A percentile compares a stretch with the other conserved stretches of the same genome.
Evolutionary conservation across 2,329 filamentous ascomycete species (phyloP).

Genomic region (Microsporum ferrugineum): DNA sequence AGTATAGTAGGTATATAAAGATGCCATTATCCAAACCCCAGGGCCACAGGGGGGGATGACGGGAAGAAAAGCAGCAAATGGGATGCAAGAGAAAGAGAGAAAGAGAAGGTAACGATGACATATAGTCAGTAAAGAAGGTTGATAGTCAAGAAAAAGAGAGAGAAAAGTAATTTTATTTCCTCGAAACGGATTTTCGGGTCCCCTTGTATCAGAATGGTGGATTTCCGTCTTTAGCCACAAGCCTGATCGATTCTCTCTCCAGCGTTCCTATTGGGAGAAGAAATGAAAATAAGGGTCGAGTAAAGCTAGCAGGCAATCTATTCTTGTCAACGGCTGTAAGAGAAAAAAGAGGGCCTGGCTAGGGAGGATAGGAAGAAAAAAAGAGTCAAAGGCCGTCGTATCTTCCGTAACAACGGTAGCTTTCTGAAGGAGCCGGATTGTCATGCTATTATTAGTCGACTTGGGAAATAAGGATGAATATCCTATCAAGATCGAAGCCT

Average conservation of each 20-base stretch:
- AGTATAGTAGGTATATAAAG: neutral
- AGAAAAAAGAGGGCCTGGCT: neutral
- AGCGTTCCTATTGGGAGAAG: neutral
- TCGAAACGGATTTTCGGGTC: constrained; percentile 2
- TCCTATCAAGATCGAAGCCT: neutral
- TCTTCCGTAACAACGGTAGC: too few relatives aligned
- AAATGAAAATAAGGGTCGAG: neutral
- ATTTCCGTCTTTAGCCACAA: neutral
- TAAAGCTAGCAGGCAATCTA: neutral
- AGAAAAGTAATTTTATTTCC: neutral
- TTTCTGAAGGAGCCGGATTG: too few relatives aligned
- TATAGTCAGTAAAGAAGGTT: neutral
- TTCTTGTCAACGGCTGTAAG: neutral
- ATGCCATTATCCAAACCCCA: neutral
- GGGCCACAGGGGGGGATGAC: neutral
- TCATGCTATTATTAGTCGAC: too few relatives aligned
- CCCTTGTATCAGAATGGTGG: neutral
- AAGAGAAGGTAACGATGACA: neutral
- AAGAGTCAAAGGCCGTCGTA: neutral
- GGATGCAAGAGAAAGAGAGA: neutral
- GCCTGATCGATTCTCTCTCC: neutral
- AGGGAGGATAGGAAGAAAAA: neutral
- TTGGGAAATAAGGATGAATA: neutral
- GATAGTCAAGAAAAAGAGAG: neutral
- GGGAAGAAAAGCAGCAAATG: neutral